These are phyloP conservation scores for Zalerion maritima DNA, from an alignment of 495 filamentous ascomycete species.

Conservation along the genomic window DNA sequence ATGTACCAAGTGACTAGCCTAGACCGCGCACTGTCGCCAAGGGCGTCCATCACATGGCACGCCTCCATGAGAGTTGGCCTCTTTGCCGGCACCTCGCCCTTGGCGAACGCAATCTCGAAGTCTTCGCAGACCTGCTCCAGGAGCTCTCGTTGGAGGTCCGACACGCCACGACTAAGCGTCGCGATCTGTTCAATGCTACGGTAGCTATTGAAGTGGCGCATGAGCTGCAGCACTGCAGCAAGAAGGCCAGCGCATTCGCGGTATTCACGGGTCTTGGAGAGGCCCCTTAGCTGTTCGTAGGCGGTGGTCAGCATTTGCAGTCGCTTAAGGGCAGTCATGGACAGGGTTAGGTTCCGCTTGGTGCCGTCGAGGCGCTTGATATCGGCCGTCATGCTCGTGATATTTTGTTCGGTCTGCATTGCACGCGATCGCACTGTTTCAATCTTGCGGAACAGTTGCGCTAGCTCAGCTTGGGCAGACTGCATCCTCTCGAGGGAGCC, in stretches of 20 bases:
- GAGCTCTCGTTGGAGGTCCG: conserved; percentile 84
- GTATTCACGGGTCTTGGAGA: conserved; percentile 81
- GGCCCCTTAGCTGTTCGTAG: conserved; percentile 82
- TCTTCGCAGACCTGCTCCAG: conserved; percentile 96
- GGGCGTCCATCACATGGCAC: conserved; percentile 85
- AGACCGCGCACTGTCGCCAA: conserved; percentile 76
- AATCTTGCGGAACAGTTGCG: conserved; percentile 85
- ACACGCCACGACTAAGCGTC: conserved; percentile 79
- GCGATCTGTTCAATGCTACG: conserved; percentile 96
- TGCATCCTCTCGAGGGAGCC: conserved; percentile 83
- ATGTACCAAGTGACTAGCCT: conserved; percentile 92
- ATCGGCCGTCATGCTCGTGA: conserved; percentile 97
- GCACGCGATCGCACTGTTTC: conserved; percentile 85
- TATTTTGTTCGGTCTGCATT: conserved; percentile 81
- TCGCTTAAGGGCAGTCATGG: conserved; percentile 95
- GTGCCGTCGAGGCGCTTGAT: conserved; percentile 96
- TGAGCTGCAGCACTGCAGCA: conserved; percentile 91
- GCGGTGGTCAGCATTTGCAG: conserved; percentile 98
- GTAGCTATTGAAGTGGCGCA: conserved; percentile 98
- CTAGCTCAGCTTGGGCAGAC: conserved; percentile 75
- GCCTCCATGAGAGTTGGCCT: conserved; percentile 66
- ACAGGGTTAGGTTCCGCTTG: conserved; percentile 89
- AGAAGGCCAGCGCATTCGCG: conserved; percentile 90
- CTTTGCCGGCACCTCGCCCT: conserved; percentile 60
- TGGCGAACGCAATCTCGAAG: conserved; percentile 90